Base-by-base conservation (phyloP, 2,329 filamentous ascomycete genomes). In the Neonectria coccinea region DNA sequence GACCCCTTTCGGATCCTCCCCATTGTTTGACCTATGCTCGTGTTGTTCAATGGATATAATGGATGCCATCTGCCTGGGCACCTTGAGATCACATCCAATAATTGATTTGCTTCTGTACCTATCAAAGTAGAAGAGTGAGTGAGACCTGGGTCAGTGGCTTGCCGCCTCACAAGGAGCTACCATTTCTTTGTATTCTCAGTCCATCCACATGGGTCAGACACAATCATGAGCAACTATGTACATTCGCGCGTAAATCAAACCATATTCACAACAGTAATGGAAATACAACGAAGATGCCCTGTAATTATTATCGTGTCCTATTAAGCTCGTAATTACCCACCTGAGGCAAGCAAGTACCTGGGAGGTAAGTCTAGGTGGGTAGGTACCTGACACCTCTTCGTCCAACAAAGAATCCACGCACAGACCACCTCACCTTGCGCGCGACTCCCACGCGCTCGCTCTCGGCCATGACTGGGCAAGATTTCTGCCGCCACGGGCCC, bases 381-480 rank as follows among this genome's bases (percentile, higher is more conserved):
- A 36, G 31, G n/a, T n/a, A n/a, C n/a, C 33, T 31, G 29, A 11
- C 33, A 39, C 14, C 14, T 39, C 36, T n/a, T n/a, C 14, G 36
- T n/a, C 36, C 36, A 39, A 39, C 36, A 51, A 51, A 36, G 48
- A n/a, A 20, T 20, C 31, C n/a, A 7, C 20, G 65, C 65, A 67
- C 65, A 54, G 65, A 61, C 64, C 64, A 55, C 5, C 2, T 8
- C 5, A 33, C 11, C 41, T 18, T 57, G 25, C 9, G 50, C 51
- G 59, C 53, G 51, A 64, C 54, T 57, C 54, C 39, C 56, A 27
- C 48, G 62, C 52, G 47, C 59, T 52, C 48, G 60, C 67, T 64
- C 68, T 64, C 25, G 45, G 25, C 42, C 66, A 42, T 67, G 60
- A 73, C 65, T 73, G 70, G 71, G 53, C 56, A 66, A 47, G 44